These are phyloP conservation scores for Hyphopichia burtonii DNA, from an alignment of 1,139 yeast genomes.

Conservation along the genomic window DNA sequence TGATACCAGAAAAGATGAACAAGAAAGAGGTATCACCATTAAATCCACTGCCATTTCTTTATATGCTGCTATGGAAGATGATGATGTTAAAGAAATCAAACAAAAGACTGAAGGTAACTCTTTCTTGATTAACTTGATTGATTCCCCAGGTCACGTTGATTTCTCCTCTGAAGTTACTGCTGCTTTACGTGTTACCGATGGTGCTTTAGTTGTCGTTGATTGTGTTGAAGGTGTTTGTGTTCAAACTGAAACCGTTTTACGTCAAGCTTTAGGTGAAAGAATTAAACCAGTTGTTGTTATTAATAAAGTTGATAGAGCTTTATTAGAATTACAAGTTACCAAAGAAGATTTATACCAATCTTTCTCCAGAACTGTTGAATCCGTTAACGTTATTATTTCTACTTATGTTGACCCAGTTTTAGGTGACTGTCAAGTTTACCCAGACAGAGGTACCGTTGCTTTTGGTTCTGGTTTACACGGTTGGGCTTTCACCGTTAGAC, in stretches of 20 bases:
- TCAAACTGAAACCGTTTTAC: conserved; percentile 99
- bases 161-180: conserved; percentile 99
- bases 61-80: conserved; percentile 86
- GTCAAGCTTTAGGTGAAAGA: conserved; percentile 99
- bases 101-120: conserved; percentile 94
- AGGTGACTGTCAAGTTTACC: conserved; percentile 99
- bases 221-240: conserved; percentile 99
- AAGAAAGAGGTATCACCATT: conserved; percentile 99
- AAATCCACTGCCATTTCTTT: conserved; percentile 98
- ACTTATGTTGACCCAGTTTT: conserved; percentile 88
- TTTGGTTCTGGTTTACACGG: conserved; percentile 99
- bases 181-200: conserved; percentile 99
- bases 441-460: conserved; percentile 98
- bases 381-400: conserved; percentile 97
- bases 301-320: conserved; percentile 99
- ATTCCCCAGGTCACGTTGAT: conserved; percentile 99
- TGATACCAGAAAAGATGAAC: conserved; percentile 99
- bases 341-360: conserved; percentile 99
- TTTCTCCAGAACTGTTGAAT: conserved; percentile 97
- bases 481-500: conserved; percentile 99
- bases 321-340: conserved; percentile 97
- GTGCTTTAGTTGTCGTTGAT: conserved; percentile 99
- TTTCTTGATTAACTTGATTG: conserved; percentile 97
- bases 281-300: conserved; percentile 97
- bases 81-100: conserved; percentile 90